These are phyloP conservation scores for Lasiosphaeriaceae sp. DNA, from an alignment of 495 filamentous ascomycete genomes.

Conservation along the genomic window DNA sequence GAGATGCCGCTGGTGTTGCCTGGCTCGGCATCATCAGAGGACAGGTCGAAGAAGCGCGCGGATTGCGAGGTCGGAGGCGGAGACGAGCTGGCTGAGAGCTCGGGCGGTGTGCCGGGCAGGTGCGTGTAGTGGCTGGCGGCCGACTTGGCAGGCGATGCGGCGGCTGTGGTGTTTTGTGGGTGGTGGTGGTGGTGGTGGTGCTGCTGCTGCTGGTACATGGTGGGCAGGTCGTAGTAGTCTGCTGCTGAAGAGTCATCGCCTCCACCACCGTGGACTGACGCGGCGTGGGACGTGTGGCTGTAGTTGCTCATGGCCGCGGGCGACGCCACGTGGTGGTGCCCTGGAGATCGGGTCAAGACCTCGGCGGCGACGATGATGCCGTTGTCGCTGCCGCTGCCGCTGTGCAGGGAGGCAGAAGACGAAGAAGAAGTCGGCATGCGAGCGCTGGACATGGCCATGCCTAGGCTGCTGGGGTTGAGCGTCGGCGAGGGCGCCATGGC, in stretches of 20 bases:
- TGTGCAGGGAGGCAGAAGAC: slow-evolving; percentile 4
- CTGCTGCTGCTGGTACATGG: slow-evolving; percentile 6
- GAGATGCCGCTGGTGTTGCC: slow-evolving; percentile 25
- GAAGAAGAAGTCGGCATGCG: slow-evolving; percentile 33
- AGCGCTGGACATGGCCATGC: slow-evolving; percentile 28
- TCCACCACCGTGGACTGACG: not conserved
- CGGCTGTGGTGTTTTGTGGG: slow-evolving; percentile 21
- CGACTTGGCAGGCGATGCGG: slow-evolving; percentile 43
- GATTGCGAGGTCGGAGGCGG: slow-evolving; percentile 21
- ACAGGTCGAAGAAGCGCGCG: slow-evolving; percentile 39
- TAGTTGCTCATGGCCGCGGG: slow-evolving; percentile 32
- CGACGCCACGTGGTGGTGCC: slow-evolving; percentile 16
- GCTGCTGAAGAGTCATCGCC: slow-evolving; percentile 7
- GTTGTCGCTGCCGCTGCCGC: slow-evolving; percentile 8
- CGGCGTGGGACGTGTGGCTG: slow-evolving; percentile 21
- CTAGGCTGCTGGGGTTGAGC: slow-evolving; percentile 37
- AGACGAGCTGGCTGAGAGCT: slow-evolving; percentile 42
- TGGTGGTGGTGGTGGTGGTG: slow-evolving; percentile 6
- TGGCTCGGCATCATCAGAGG: slow-evolving; percentile 1
- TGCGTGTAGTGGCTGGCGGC: slow-evolving; percentile 29
- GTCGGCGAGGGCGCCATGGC: slow-evolving; percentile 9
- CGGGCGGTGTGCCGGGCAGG: slow-evolving; percentile 24
- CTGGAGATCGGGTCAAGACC: slow-evolving; percentile 25
- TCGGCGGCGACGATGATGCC: slow-evolving; percentile 20
- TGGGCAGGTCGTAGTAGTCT: slow-evolving; percentile 18